Conservation (phyloP, 2,329 filamentous ascomycete genomes). For the Fusarium duplospermum region DNA sequence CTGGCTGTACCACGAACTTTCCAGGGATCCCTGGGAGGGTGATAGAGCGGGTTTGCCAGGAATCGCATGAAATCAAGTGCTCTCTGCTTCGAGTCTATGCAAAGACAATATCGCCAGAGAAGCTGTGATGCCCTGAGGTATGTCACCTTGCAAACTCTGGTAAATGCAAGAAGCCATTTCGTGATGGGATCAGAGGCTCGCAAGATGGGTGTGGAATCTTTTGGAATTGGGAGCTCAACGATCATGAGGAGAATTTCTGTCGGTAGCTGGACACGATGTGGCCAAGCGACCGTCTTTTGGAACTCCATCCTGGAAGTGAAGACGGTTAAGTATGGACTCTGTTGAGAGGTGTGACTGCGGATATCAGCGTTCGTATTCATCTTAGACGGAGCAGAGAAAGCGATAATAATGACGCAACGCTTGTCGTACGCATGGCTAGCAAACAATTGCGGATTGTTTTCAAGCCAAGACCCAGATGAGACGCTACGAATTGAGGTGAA, state of each 20-base stretch:
- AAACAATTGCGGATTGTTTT: not conserved
- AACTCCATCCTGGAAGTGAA: not conserved
- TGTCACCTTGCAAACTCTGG: constrained; percentile 10
- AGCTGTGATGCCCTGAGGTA: constrained; percentile 5
- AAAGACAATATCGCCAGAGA: constrained; percentile 24
- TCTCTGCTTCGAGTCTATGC: constrained; percentile 10
- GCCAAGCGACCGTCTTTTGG: not conserved
- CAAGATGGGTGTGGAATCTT: not conserved
- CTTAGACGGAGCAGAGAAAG: too few species aligned
- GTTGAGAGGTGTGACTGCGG: not conserved
- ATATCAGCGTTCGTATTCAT: not conserved
- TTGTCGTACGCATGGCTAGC: not conserved
- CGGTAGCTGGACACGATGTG: not conserved
- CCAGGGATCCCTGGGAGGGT: not conserved
- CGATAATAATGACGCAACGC: not conserved
- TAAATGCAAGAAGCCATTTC: constrained; percentile 18
- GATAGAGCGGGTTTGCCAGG: not conserved
- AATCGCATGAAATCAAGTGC: not conserved
- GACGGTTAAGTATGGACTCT: not conserved
- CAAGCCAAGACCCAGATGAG: not conserved
- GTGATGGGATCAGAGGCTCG: constrained; percentile 7
- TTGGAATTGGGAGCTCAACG: constrained; percentile 7
- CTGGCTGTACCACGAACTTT: not conserved
- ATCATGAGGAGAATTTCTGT: constrained; percentile 26
- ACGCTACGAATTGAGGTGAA: not conserved